Evolutionary conservation across 73 alveolate genomes (phyloP), one percentile per base, ranked within the genome.

Genomic region (Blepharisma stoltei): DNA sequence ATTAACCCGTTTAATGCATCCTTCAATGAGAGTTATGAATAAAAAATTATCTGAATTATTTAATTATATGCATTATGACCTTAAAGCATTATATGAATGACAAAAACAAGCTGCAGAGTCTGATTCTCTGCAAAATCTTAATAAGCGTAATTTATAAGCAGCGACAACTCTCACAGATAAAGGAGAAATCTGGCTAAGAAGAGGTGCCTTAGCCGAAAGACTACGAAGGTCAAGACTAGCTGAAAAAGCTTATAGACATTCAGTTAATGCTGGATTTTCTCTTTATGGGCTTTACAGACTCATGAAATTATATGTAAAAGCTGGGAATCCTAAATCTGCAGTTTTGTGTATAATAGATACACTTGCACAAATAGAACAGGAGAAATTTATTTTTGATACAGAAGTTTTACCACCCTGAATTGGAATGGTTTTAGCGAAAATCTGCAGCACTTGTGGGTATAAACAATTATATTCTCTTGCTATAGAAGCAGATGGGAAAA

Each of bases 201-300:
- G 81, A 53, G 81, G 81, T 7, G 71, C 41, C n/a, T 44, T 71
- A 8, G 48, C 81, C 3, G 60, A 32, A 71, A 71, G 81, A 53
- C 48, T 71, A 5, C 27, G 6, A 3, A 71, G 48, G 54, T 27
- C 21, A 9, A 32, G 81, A 45, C 46, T 45, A 45, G 81, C 81
- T 0, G 81, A 71, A 71, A 41, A 75, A 71, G 81, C 81, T 45
- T 71, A 43, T 45, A 7, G 81, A 3, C n/a, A 71, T 45, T 76
- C 54, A 8, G 67, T 71, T 43, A 76, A 71, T 43, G 43, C 21
- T 7, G 81, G 81, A 23, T 71, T 71, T 48, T 71, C 81, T 7
- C 71, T 71, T 23, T 71, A 11, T 21, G 68, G 73, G 6, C 43
- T 76, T 45, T 71, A 47, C n/a, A 41, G 71, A 27, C 45, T 71